These are phyloP conservation scores for Colletotrichum caudatum DNA, from an alignment of 2,329 filamentous ascomycete species.

Conservation along the genomic window DNA sequence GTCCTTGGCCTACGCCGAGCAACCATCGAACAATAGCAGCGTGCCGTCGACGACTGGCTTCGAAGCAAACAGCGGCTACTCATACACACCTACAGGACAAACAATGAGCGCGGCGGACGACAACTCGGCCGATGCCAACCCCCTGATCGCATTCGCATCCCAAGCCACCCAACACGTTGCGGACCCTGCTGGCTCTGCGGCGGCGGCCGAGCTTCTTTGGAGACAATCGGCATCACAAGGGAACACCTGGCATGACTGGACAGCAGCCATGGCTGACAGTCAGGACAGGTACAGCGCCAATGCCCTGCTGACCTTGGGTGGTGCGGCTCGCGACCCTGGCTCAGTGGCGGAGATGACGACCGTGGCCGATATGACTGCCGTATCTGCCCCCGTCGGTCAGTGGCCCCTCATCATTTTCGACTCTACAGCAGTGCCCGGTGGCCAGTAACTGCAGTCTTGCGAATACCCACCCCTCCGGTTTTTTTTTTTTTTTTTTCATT, in stretches of 20 bases:
- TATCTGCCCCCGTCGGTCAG: constrained; percentile 31
- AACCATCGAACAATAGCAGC: constrained; percentile 42
- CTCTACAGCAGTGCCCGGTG: constrained; percentile 12
- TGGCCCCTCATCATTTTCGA: constrained; percentile 39
- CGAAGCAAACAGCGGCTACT: constrained; percentile 35
- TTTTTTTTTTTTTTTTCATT: neutral
- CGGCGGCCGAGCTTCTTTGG: constrained; percentile 50
- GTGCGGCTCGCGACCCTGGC: constrained; percentile 40
- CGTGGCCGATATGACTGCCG: constrained; percentile 33
- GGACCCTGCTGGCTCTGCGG: constrained; percentile 44
- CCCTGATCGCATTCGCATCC: constrained; percentile 55
- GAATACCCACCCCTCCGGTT: constrained; percentile 4
- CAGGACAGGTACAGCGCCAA: constrained; percentile 64
- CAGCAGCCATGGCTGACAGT: constrained; percentile 61
- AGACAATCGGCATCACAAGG: constrained; percentile 47
- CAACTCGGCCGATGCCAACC: constrained; percentile 50
- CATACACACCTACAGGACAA: constrained; percentile 34
- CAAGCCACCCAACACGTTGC: constrained; percentile 53
- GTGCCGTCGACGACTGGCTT: constrained; percentile 40
- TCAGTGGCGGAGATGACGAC: constrained; percentile 37
- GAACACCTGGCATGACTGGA: constrained; percentile 68
- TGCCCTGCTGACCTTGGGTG: constrained; percentile 61
- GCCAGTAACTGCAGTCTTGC: constrained; percentile 7
- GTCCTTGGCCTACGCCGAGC: constrained; percentile 48
- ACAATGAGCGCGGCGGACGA: constrained; percentile 41